Evolutionary conservation across 352 stramenopile species (phyloP).

Genomic region (Globisporangium spinosum): DNA sequence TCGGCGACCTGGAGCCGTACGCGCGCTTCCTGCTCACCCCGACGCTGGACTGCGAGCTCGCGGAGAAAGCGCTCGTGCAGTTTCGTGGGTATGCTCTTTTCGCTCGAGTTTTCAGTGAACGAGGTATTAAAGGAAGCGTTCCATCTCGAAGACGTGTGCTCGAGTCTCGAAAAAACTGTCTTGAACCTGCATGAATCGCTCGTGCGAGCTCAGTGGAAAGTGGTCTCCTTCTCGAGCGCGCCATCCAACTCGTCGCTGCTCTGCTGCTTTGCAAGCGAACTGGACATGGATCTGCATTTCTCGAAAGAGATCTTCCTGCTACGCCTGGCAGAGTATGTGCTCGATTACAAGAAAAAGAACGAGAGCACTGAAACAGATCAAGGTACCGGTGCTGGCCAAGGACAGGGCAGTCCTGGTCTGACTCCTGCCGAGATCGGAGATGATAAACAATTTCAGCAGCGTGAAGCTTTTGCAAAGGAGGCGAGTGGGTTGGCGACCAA

Average conservation of each 20-base stretch:
- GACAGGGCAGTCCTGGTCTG: not conserved
- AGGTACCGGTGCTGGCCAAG: not conserved
- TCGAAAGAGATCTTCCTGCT: constrained; percentile 39
- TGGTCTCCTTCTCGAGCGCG: constrained; percentile 1
- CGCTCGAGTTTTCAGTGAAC: constrained; percentile 33
- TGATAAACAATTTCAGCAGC: not conserved
- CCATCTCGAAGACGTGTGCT: constrained; percentile 39
- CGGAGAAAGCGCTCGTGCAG: constrained; percentile 44
- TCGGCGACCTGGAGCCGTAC: constrained; percentile 50
- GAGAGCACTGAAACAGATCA: constrained; percentile 5
- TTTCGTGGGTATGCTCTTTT: constrained; percentile 61
- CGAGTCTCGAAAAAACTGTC: constrained; percentile 30
- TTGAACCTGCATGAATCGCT: constrained; percentile 32
- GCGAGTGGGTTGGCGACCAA: constrained; percentile 21
- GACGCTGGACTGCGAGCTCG: constrained; percentile 43
- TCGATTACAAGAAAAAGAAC: constrained; percentile 8
- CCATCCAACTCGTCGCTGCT: constrained; percentile 23
- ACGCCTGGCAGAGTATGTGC: constrained; percentile 22
- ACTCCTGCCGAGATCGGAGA: not conserved
- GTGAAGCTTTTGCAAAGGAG: constrained; percentile 19
- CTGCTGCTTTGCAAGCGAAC: constrained; percentile 38
- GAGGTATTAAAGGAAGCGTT: constrained; percentile 34
- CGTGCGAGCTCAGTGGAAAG: constrained; percentile 21
- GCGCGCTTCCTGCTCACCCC: constrained; percentile 42
- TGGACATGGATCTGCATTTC: constrained; percentile 52